Conservation (phyloP, 441 rosid species). For the Croton laevigatus region DNA sequence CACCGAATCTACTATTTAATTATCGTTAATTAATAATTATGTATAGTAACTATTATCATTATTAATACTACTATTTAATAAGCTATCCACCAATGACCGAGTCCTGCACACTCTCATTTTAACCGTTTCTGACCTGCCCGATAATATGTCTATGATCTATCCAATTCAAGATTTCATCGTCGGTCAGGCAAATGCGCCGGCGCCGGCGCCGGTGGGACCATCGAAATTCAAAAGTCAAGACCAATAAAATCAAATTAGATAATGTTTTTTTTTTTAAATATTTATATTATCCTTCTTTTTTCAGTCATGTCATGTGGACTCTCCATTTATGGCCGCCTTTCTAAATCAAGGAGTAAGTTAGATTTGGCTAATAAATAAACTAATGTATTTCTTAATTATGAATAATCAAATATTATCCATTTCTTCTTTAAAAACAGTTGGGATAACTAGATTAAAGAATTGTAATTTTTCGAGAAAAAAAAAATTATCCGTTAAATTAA, state of each 20-base stretch:
- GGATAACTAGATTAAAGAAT: too few species aligned
- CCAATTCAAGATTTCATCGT: conserved; percentile 5
- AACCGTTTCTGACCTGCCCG: conserved; percentile 6
- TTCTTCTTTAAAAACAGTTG: too few species aligned
- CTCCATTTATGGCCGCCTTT: background rate
- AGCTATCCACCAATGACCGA: conserved; percentile 22
- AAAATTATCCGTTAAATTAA: too few species aligned
- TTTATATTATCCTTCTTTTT: too few species aligned
- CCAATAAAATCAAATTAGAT: too few species aligned
- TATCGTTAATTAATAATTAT: background rate
- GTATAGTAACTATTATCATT: background rate
- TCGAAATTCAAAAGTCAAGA: background rate
- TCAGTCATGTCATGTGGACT: too few species aligned
- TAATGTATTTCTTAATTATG: background rate
- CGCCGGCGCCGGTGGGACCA: conserved; percentile 6
- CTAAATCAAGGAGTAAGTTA: background rate
- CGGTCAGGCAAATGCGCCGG: background rate
- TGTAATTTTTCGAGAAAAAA: too few species aligned
- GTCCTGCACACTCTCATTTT: conserved; percentile 7
- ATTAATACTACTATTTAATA: background rate
- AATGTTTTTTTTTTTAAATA: too few species aligned
- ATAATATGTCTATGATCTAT: background rate
- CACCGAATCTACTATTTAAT: background rate
- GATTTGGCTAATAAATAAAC: background rate
- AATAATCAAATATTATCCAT: background rate